These are phyloP conservation scores for Aspergillus piperis DNA, from an alignment of 2,329 filamentous ascomycete genomes.

Conservation along the genomic window DNA sequence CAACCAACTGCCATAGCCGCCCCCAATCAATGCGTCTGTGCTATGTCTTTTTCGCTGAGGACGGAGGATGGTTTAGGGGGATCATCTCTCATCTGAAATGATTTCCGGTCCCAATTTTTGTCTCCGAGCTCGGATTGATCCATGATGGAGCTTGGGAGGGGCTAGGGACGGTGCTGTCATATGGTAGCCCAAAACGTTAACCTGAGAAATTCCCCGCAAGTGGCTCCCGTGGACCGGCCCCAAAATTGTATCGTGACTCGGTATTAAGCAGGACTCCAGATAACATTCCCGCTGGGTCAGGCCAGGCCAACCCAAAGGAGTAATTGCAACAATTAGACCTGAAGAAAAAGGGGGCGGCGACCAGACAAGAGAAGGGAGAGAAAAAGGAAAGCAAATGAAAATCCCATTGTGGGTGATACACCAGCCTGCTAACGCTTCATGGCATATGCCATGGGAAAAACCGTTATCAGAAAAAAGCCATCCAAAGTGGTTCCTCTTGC, in stretches of 20 bases:
- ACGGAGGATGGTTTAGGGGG: background rate
- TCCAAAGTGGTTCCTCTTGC: constrained; percentile 10
- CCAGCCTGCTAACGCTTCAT: background rate
- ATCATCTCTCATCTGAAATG: background rate
- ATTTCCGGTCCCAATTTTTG: background rate
- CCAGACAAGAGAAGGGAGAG: background rate
- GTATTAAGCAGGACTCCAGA: constrained; percentile 8
- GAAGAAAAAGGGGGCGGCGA: background rate
- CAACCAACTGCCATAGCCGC: background rate
- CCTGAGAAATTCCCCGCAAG: constrained; percentile 6
- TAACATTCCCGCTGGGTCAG: constrained; percentile 13
- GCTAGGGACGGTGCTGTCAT: constrained; percentile 2
- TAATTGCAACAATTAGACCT: background rate
- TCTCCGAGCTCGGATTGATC: background rate
- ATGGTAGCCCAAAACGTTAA: constrained; percentile 4
- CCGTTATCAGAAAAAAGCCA: constrained; percentile 6
- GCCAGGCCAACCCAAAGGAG: background rate
- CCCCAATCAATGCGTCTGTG: background rate
- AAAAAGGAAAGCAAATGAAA: background rate
- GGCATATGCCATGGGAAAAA: constrained; percentile 1
- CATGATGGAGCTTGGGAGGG: background rate
- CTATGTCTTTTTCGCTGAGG: background rate
- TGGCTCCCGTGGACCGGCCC: background rate
- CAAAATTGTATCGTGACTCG: constrained; percentile 11
- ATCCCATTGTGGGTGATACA: background rate